phyloP scores from a whole-genome alignment of 2,329 filamentous ascomycete species.

The Diaporthe citriasiana region DNA sequence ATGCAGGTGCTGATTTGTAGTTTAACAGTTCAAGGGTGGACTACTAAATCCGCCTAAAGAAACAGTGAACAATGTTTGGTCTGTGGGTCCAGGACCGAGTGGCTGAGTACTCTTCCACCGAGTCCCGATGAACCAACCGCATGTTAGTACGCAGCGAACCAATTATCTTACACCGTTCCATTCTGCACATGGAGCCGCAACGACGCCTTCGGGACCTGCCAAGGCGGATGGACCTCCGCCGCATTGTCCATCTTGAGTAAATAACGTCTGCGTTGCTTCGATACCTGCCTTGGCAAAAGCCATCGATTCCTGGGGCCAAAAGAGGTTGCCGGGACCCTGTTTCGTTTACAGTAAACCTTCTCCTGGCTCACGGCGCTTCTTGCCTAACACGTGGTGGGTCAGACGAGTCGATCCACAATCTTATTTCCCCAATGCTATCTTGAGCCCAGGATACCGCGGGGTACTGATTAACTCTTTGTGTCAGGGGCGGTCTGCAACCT shows the following conservation, averaged over 20 bases:
- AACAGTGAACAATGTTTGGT: neutral
- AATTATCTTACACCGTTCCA: conserved; percentile 27
- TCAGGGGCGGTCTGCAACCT: neutral
- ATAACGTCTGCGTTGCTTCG: neutral
- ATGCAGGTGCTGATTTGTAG: too few relatives aligned
- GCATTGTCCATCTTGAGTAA: conserved; percentile 13
- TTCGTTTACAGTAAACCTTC: conserved; percentile 14
- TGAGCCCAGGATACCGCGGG: neutral
- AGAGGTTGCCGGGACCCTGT: conserved; percentile 7
- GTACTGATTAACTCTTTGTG: neutral
- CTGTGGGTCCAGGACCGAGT: neutral
- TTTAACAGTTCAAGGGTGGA: neutral
- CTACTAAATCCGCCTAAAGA: too few relatives aligned
- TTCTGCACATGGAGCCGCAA: neutral
- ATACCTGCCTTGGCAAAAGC: conserved; percentile 5
- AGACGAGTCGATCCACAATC: neutral
- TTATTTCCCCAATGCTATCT: neutral
- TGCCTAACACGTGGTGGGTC: conserved; percentile 13
- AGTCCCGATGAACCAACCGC: conserved; percentile 5
- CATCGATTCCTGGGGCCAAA: neutral
- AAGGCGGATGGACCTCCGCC: conserved; percentile 20
- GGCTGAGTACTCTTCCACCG: neutral
- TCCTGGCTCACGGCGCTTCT: neutral
- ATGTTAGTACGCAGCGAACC: neutral
- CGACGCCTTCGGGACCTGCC: conserved; percentile 5